Evolutionary conservation across 2,329 filamentous ascomycete species (phyloP), one percentile per base, ranked within the genome.

Genomic region (Fusarium continuum): DNA sequence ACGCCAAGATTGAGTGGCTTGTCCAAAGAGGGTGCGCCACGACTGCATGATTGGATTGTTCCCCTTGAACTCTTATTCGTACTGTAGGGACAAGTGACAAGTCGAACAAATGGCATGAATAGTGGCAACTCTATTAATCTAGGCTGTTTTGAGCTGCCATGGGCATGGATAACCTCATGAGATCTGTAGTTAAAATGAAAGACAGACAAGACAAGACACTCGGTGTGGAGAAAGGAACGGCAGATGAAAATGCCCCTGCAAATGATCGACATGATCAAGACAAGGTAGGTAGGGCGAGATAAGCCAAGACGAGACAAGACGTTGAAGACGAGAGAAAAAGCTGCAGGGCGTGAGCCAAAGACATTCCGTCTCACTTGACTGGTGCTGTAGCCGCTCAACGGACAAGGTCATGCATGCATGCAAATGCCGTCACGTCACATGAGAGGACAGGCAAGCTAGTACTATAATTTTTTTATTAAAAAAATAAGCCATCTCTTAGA

Each of bases 331-430:
- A n/a, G n/a, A n/a, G n/a, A n/a, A n/a, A n/a, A 29, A 29, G 28
- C 28, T 34, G 31, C 31, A 34, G 40, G 40, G 40, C 26, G 23
- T 32, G 38, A 9, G 14, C n/a, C 14, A 31, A 28, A 35, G 29
- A 40, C 28, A 39, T 20, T 28, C 19, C 20, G 19, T 51, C 8
- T n/a, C n/a, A n/a, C n/a, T n/a, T 43, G 14, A 44, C 38, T 55
- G 52, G 52, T 16, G 16, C 46, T 51, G 47, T 40, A 55, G 16
- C 52, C 52, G 52, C 52, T 35, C 38, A 35, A 49, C 40, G 36
- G 17, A 34, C 6, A 14, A 16, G 26, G 20, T 16, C n/a, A n/a
- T n/a, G n/a, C n/a, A n/a, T n/a, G n/a, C 35, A 38, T 38, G 19
- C 8, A 38, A 23, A 38, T 29, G 13, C 20, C 14, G 20, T 41